Evolutionary conservation across 2,329 filamentous ascomycete genomes (phyloP).

Genomic region (Fragosphaeria purpurea): DNA sequence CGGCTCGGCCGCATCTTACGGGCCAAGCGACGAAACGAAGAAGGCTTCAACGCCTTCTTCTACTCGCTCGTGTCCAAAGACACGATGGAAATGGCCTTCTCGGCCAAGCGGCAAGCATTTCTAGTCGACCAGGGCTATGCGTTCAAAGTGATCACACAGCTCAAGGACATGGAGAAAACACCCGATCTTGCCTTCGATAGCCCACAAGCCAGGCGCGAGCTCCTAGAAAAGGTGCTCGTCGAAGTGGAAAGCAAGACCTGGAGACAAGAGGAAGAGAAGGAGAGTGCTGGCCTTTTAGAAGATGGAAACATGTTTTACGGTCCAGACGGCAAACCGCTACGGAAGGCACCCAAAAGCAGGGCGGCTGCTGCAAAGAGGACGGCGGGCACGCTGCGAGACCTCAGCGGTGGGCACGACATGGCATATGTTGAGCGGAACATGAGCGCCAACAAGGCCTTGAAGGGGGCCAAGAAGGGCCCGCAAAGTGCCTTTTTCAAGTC

Average conservation of each 20-base stretch:
- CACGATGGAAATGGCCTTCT: slow-evolving; percentile 95
- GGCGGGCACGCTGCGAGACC: slow-evolving; percentile 72
- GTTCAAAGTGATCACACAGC: slow-evolving; percentile 95
- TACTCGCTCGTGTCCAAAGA: slow-evolving; percentile 96
- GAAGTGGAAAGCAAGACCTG: slow-evolving; percentile 44
- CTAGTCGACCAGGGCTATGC: slow-evolving; percentile 96
- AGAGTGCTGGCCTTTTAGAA: slow-evolving; percentile 27
- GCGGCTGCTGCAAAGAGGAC: slow-evolving; percentile 45
- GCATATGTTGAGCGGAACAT: slow-evolving; percentile 80
- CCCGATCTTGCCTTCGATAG: slow-evolving; percentile 71
- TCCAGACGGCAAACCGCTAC: slow-evolving; percentile 7
- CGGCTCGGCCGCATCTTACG: slow-evolving; percentile 84
- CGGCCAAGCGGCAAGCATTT: slow-evolving; percentile 91
- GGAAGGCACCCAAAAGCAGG: slow-evolving; percentile 34
- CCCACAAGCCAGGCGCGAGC: slow-evolving; percentile 68
- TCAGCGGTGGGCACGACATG: slow-evolving; percentile 91
- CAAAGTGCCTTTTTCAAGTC: slow-evolving; percentile 57
- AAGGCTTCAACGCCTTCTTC: slow-evolving; percentile 98
- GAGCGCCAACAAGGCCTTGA: slow-evolving; percentile 57
- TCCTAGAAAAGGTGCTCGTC: slow-evolving; percentile 78
- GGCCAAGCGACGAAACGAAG: slow-evolving; percentile 91
- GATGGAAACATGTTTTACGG: slow-evolving; percentile 2
- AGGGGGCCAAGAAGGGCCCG: slow-evolving; percentile 36
- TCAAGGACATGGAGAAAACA: slow-evolving; percentile 80
- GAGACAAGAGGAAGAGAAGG: slow-evolving; percentile 16